Evolutionary conservation across 129 eudicot species (phyloP), one percentile per base, ranked within the genome.

Genomic region (Flaveria brownii): DNA sequence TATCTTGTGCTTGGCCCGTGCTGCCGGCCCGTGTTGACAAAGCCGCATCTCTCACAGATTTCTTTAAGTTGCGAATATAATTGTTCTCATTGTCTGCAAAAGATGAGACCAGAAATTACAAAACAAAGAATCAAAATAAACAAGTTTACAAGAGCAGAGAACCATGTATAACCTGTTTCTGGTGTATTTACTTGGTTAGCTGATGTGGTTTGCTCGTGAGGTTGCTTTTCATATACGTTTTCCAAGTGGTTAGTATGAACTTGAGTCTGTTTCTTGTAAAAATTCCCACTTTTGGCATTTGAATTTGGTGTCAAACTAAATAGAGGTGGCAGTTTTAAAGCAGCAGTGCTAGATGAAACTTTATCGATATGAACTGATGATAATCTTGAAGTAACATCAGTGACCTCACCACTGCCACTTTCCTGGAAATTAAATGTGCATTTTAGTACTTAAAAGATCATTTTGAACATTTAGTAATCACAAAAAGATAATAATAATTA

Each of bases 41-140:
- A 55, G 99, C 99, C 59, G 97, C 94, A 84, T 91, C 97, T 89
- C 99, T 84, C 70, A 94, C 99, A 45, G 99, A 91, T 79, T 84
- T 89, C 88, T 89, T 94, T 73, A 94, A 43, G 80, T 87, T 84
- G 76, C 83, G 93, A 46, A 88, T 80, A 83, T 79, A 91, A 73
- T 78, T 85, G 57, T 57, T 71, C 69, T 89, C 93, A 45, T 84
- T 78, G 51, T 91, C 93, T 86, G 91, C 86, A 85, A 43, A 52
- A 71, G 2, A 39, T 1, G 30, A 50, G 50, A 78, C 75, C 25
- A 70, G 5, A 77, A 67, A 70, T 55, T 70, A 61, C 46, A 42
- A 75, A 54, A 20, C 12, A 57, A 56, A 41, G 20, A 46, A 46
- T 49, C 41, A 39, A 59, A 11, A 22, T 25, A 52, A 52, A 1